These are phyloP conservation scores for Sporothrix humicola DNA, from an alignment of 2,329 filamentous ascomycete genomes.

Conservation along the genomic window DNA sequence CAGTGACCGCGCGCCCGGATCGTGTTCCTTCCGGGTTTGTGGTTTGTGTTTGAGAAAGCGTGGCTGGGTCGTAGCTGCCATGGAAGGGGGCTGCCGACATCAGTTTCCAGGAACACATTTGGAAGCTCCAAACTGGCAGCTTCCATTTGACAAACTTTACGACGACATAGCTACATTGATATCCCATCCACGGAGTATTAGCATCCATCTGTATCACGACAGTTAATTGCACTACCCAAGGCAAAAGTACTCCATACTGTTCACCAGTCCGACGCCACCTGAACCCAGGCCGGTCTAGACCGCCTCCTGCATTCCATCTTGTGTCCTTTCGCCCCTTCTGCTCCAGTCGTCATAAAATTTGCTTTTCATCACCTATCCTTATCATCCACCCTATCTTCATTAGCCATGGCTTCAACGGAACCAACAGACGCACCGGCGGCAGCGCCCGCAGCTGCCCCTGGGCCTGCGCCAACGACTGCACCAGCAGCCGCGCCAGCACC, in stretches of 20 bases:
- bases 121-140: neutral
- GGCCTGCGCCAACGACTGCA: neutral
- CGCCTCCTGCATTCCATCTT: no score
- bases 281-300: neutral
- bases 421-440: neutral
- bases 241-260: neutral
- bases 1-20: neutral
- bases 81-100: constrained; percentile 2
- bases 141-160: neutral
- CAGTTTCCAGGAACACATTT: neutral
- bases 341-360: neutral
- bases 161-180: neutral
- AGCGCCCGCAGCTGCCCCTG: neutral
- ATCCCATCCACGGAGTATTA: neutral
- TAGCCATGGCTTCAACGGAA: neutral
- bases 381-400: no score
- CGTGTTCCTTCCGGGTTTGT: constrained; percentile 17
- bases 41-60: constrained; percentile 11
- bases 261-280: neutral
- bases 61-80: neutral
- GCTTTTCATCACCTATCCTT: neutral
- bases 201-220: neutral
- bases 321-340: neutral
- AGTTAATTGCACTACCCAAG: neutral
- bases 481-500: neutral